These are phyloP conservation scores for Ceratobasidium papillatum DNA, from an alignment of 1,284 basidiomycete genomes.

Conservation along the genomic window DNA sequence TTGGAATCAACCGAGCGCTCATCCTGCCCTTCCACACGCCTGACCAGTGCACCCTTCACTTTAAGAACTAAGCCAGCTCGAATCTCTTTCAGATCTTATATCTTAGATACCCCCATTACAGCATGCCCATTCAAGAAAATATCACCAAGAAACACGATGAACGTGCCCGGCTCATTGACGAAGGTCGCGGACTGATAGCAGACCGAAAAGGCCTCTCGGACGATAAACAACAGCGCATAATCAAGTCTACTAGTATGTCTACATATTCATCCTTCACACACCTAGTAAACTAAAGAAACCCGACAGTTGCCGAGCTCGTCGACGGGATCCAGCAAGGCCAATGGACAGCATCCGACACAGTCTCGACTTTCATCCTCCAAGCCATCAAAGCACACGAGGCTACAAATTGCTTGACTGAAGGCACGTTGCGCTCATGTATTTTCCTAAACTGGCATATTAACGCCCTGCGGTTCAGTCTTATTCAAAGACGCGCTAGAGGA, in stretches of 20 bases:
- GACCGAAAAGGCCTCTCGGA: not conserved
- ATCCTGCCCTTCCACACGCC: conserved; percentile 3
- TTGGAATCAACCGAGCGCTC: not conserved
- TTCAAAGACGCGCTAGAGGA: conserved; percentile 70
- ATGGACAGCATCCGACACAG: conserved; percentile 78
- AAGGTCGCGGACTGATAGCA: not conserved
- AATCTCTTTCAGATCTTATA: not conserved
- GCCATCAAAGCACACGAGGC: conserved; percentile 69
- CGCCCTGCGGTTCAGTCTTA: conserved; percentile 59
- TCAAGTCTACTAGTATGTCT: conserved; percentile 14
- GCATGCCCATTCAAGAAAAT: not conserved
- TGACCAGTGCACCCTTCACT: not conserved
- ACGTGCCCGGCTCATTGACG: not conserved
- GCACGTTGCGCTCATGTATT: conserved; percentile 52
- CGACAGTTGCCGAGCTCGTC: conserved; percentile 69
- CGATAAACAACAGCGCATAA: not conserved
- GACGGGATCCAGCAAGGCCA: conserved; percentile 62
- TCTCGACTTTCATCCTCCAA: conserved; percentile 76
- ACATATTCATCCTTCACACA: not conserved
- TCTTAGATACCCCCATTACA: not conserved
- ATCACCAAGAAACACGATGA: not conserved
- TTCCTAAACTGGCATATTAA: conserved; percentile 15
- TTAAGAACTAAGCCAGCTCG: too few species aligned
- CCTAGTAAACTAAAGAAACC: not conserved
- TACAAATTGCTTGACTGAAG: conserved; percentile 83